Evolutionary conservation across 345 rosid genomes (phyloP).

Genomic region (Salix caprea): DNA sequence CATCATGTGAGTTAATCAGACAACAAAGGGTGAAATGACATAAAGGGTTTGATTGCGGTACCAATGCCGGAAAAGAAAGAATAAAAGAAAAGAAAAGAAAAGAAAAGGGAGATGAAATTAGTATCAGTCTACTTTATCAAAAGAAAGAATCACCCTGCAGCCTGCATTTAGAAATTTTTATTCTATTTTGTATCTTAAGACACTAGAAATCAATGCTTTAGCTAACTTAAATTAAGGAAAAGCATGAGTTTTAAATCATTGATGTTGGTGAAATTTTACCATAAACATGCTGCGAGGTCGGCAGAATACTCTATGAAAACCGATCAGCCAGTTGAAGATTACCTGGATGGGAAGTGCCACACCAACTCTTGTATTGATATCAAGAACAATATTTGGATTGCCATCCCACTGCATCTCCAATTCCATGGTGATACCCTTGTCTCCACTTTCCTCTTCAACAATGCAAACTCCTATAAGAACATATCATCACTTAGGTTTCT

Average conservation of each 20-base stretch:
- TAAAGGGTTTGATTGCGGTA: too few relatives aligned
- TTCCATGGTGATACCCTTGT: conserved; percentile 62
- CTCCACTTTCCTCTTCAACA: conserved; percentile 48
- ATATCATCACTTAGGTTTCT: neutral
- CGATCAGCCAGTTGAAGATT: neutral
- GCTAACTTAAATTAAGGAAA: too few relatives aligned
- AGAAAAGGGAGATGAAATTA: too few relatives aligned
- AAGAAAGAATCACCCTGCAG: neutral
- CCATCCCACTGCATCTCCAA: conserved; percentile 97
- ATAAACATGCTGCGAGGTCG: too few relatives aligned
- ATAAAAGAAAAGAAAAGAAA: too few relatives aligned
- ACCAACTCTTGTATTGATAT: conserved; percentile 66
- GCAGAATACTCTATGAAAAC: neutral
- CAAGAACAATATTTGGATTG: conserved; percentile 69
- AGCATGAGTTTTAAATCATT: too few relatives aligned
- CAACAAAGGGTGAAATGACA: too few relatives aligned
- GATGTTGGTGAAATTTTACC: too few relatives aligned
- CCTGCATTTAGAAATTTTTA: neutral
- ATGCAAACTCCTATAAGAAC: conserved; percentile 59
- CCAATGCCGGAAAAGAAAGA: too few relatives aligned
- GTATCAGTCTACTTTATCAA: too few relatives aligned
- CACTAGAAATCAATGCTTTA: neutral
- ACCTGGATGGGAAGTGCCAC: conserved; percentile 82
- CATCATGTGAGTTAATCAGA: neutral
- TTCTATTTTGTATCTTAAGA: neutral